These are phyloP conservation scores for Athelia psychrophila DNA, from an alignment of 1,284 basidiomycete species.

Conservation along the genomic window DNA sequence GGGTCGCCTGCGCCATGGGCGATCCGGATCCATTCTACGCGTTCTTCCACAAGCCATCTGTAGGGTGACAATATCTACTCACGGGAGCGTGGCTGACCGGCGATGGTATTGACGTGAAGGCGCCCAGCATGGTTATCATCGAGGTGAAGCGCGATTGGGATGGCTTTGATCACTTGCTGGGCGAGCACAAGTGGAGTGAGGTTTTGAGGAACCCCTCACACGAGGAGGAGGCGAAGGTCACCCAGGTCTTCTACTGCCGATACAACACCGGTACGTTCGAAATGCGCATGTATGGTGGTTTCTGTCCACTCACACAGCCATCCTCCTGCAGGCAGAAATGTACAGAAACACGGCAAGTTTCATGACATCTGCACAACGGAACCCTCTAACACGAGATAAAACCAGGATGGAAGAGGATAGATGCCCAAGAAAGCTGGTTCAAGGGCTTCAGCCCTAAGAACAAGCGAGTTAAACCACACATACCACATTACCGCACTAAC, in stretches of 20 bases:
- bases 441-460: constrained; percentile 40
- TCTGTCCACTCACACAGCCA: too few species aligned
- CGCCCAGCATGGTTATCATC: constrained; percentile 63
- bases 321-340: constrained; percentile 31
- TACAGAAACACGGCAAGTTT: constrained; percentile 10
- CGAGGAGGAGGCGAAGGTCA: constrained; percentile 39
- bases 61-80: constrained; percentile 27
- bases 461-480: constrained; percentile 23
- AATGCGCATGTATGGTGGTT: too few species aligned
- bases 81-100: not conserved
- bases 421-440: constrained; percentile 56
- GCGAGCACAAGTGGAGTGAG: constrained; percentile 61
- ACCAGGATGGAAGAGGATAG: constrained; percentile 64
- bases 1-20: constrained; percentile 60
- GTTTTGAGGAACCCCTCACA: constrained; percentile 42
- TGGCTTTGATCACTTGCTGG: constrained; percentile 46
- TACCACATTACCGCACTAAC: too few species aligned
- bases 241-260: constrained; percentile 52
- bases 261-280: constrained; percentile 36
- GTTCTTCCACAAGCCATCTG: constrained; percentile 62
- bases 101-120: constrained; percentile 36
- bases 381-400: not conserved
- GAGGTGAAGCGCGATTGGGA: constrained; percentile 44
- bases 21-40: constrained; percentile 41
- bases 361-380: not conserved